Conservation (phyloP, 768 basidiomycete species). For the Coprinopsis strossmayeri region DNA sequence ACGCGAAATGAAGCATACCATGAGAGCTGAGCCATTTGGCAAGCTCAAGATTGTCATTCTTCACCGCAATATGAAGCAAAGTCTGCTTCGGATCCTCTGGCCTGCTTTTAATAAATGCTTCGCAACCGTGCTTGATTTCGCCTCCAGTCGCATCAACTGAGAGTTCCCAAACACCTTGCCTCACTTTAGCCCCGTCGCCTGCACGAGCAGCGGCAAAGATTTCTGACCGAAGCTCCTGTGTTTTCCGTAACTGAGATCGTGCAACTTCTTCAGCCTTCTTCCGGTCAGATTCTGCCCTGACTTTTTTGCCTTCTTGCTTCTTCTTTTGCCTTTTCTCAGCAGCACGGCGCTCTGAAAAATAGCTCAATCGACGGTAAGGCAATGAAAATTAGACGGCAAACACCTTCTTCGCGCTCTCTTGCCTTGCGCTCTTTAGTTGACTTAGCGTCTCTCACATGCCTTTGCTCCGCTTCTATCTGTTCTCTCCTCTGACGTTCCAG, state of each 20-base stretch:
- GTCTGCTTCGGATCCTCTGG: conserved; percentile 60
- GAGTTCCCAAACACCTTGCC: conserved; percentile 63
- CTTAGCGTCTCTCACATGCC: conserved; percentile 43
- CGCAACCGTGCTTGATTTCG: conserved; percentile 53
- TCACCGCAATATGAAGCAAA: conserved; percentile 60
- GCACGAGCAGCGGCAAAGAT: conserved; percentile 62
- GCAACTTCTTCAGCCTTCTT: conserved; percentile 44
- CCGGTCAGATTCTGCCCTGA: conserved; percentile 41
- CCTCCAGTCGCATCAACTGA: conserved; percentile 66
- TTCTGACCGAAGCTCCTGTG: conserved; percentile 51
- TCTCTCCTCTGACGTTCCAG: conserved; percentile 44
- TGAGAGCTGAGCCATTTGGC: conserved; percentile 68
- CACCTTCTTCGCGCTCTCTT: conserved; percentile 51
- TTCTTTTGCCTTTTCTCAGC: conserved; percentile 54
- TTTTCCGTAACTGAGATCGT: conserved; percentile 37
- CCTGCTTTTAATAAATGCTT: conserved; percentile 36
- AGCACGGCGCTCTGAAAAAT: conserved; percentile 39
- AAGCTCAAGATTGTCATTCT: conserved; percentile 47
- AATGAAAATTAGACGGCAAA: conserved; percentile 1
- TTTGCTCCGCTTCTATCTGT: conserved; percentile 46
- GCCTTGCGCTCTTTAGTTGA: conserved; percentile 39
- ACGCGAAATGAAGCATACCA: conserved; percentile 45
- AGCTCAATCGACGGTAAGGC: not conserved
- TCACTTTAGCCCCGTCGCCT: conserved; percentile 46
- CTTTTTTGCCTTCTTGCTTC: conserved; percentile 51